A percentile compares a stretch with the other conserved stretches of the same genome.
phyloP scores from a whole-genome alignment of 2,329 filamentous ascomycete species.

The Colletotrichum sublineola region DNA sequence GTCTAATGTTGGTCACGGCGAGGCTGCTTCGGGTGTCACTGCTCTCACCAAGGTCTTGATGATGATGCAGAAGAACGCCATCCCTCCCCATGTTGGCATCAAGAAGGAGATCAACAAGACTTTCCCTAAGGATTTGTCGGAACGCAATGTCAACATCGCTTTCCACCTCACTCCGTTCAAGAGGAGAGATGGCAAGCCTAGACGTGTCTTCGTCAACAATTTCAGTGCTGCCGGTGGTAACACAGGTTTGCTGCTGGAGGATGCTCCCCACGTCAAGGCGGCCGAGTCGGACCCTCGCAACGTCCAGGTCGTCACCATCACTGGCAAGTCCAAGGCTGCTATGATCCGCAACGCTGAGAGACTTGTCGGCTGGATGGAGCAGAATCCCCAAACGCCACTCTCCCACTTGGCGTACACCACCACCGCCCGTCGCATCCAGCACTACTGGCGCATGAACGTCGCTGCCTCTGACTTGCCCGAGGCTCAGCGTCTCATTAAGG shows the following conservation, averaged over 20 bases:
- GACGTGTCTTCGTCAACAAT: constrained; percentile 73
- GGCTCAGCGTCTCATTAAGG: constrained; percentile 58
- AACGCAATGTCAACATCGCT: constrained; percentile 71
- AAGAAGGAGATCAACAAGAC: constrained; percentile 73
- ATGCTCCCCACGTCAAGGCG: constrained; percentile 63
- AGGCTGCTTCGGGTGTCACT: constrained; percentile 72
- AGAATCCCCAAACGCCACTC: constrained; percentile 65
- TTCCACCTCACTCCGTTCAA: constrained; percentile 65
- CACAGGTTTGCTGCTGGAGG: constrained; percentile 75
- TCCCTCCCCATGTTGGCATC: constrained; percentile 77
- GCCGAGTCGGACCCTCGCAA: constrained; percentile 66
- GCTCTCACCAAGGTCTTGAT: constrained; percentile 74
- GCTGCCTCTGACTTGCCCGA: constrained; percentile 57
- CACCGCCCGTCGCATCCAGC: constrained; percentile 73
- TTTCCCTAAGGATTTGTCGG: constrained; percentile 68
- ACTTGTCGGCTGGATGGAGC: constrained; percentile 67
- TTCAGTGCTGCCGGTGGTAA: constrained; percentile 81
- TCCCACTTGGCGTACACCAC: constrained; percentile 75
- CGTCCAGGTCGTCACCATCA: constrained; percentile 71
- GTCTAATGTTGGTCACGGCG: constrained; percentile 73
- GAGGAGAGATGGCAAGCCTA: constrained; percentile 61
- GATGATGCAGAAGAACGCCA: constrained; percentile 73
- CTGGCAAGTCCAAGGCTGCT: constrained; percentile 66
- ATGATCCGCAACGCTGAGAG: constrained; percentile 71
- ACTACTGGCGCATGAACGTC: constrained; percentile 58